Percentiles rank a stretch among this genome's conserved stretches.
Evolutionary conservation across 73 alveolate species (phyloP).

Genomic region (Symbiodinium pilosum): DNA sequence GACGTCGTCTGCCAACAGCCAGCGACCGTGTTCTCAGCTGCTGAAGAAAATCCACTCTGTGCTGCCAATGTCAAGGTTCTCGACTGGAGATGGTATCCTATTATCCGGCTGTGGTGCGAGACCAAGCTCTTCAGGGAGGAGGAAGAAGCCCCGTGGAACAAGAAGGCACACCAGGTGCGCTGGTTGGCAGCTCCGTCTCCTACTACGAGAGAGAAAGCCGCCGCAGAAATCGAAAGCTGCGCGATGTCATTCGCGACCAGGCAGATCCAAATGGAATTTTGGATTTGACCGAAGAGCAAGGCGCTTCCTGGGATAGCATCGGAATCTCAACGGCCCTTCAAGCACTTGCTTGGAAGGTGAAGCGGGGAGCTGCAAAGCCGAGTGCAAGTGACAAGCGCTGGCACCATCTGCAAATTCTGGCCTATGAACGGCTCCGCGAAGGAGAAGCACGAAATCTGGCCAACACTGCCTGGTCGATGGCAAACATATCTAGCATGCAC

Average conservation of each 20-base stretch:
- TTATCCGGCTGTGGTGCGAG: background rate
- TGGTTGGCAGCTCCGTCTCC: slow-evolving; percentile 19
- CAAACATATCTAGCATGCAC: background rate
- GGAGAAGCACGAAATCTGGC: slow-evolving; percentile 78
- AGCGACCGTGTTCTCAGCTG: no score
- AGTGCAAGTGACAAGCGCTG: slow-evolving; percentile 24
- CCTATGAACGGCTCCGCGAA: background rate
- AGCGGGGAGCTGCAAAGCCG: background rate
- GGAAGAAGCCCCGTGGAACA: background rate
- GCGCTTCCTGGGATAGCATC: slow-evolving; percentile 55
- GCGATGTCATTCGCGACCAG: slow-evolving; percentile 50
- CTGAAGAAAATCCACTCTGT: no score
- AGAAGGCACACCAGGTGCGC: background rate
- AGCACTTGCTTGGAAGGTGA: slow-evolving; percentile 43
- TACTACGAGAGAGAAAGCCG: slow-evolving; percentile 56
- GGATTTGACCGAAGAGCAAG: slow-evolving; percentile 30
- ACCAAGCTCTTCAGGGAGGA: background rate
- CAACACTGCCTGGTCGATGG: slow-evolving; percentile 81
- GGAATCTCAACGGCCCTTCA: slow-evolving; percentile 38
- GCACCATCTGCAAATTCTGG: slow-evolving; percentile 15
- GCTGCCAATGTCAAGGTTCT: no score
- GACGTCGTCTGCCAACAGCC: no score
- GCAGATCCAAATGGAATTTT: slow-evolving; percentile 31
- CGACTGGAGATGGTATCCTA: slow-evolving; percentile 32
- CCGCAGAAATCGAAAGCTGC: slow-evolving; percentile 56